Conservation (phyloP, 768 basidiomycete species). For the Boletus patriciae region DNA sequence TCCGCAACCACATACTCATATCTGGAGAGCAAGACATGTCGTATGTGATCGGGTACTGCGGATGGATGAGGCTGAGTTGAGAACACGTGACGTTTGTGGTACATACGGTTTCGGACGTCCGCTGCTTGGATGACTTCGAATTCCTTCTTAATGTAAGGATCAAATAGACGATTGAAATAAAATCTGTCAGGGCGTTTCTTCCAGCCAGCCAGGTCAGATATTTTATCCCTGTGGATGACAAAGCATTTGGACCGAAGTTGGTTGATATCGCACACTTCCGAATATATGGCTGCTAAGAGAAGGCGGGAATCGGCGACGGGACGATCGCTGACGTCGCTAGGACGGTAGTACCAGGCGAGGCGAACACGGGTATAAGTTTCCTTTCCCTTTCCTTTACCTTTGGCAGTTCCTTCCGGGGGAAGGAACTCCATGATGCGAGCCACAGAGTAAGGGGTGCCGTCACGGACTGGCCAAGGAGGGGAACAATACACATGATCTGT, state of each 20-base stretch:
- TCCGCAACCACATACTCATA: slow-evolving; percentile 97
- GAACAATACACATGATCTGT: slow-evolving; percentile 97
- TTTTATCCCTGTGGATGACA: slow-evolving; percentile 94
- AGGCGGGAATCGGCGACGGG: slow-evolving; percentile 88
- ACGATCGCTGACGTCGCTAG: slow-evolving; percentile 92
- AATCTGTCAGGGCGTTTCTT: slow-evolving; percentile 94
- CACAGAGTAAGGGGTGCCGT: slow-evolving; percentile 93
- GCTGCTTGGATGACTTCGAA: slow-evolving; percentile 91
- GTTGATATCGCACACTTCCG: slow-evolving; percentile 92
- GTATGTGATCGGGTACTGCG: slow-evolving; percentile 78
- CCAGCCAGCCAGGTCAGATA: slow-evolving; percentile 89
- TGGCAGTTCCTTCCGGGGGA: slow-evolving; percentile 70
- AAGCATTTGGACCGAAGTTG: slow-evolving; percentile 91
- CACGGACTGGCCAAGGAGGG: slow-evolving; percentile 86
- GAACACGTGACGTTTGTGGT: slow-evolving; percentile 24
- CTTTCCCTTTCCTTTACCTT: slow-evolving; percentile 63
- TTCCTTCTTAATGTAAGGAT: slow-evolving; percentile 97
- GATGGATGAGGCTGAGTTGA: slow-evolving; percentile 9
- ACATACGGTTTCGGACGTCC: slow-evolving; percentile 86
- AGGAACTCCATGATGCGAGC: slow-evolving; percentile 97
- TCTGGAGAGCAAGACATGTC: slow-evolving; percentile 70
- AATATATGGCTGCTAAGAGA: slow-evolving; percentile 93
- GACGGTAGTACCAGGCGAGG: slow-evolving; percentile 95
- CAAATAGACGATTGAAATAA: slow-evolving; percentile 94
- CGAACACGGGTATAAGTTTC: slow-evolving; percentile 80